Percentiles rank a stretch among this genome's conserved stretches.
phyloP scores from a whole-genome alignment of 805 yeast species.

The Kodamaea sagamina region DNA sequence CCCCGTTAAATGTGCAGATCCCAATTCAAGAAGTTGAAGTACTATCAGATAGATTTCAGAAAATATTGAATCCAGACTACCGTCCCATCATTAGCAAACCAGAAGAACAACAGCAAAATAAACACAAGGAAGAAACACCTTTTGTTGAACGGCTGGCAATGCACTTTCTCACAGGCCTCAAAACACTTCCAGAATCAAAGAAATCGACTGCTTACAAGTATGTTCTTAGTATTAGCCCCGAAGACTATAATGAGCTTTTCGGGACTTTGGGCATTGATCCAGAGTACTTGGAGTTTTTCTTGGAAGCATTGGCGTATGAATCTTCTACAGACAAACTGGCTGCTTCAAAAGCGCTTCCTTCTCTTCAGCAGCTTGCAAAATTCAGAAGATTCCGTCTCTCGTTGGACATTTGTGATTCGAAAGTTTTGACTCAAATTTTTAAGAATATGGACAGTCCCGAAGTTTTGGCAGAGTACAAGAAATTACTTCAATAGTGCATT shows the following conservation, averaged over 20 bases:
- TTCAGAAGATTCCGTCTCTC: slow-evolving; percentile 40
- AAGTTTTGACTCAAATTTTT: slow-evolving; percentile 1
- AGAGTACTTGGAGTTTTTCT: slow-evolving; percentile 47
- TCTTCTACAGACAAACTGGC: slow-evolving; percentile 18
- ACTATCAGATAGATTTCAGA: slow-evolving; percentile 41
- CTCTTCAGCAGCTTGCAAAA: slow-evolving; percentile 29
- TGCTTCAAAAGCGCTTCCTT: slow-evolving; percentile 20
- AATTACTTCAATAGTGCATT: slow-evolving; percentile 2
- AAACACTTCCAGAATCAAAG: slow-evolving; percentile 26
- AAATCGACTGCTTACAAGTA: slow-evolving; percentile 37
- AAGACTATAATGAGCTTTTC: slow-evolving; percentile 34
- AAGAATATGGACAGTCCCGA: slow-evolving; percentile 2
- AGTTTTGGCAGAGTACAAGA: slow-evolving; percentile 1
- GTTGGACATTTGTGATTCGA: slow-evolving; percentile 32
- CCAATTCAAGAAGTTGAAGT: slow-evolving; percentile 44
- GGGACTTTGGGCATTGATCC: slow-evolving; percentile 49
- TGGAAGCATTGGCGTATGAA: slow-evolving; percentile 41
- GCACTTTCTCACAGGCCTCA: slow-evolving; percentile 28
- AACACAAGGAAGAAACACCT: neutral
- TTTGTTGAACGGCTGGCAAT: slow-evolving; percentile 27
- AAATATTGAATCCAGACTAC: neutral
- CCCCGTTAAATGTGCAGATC: slow-evolving; percentile 16
- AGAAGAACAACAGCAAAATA: neutral
- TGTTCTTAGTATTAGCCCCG: slow-evolving; percentile 31
- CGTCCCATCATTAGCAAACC: neutral